Evolutionary conservation across 1,284 basidiomycete species (phyloP), one percentile per base, ranked within the genome.

Genomic region (Trichosporon coremiiforme): DNA sequence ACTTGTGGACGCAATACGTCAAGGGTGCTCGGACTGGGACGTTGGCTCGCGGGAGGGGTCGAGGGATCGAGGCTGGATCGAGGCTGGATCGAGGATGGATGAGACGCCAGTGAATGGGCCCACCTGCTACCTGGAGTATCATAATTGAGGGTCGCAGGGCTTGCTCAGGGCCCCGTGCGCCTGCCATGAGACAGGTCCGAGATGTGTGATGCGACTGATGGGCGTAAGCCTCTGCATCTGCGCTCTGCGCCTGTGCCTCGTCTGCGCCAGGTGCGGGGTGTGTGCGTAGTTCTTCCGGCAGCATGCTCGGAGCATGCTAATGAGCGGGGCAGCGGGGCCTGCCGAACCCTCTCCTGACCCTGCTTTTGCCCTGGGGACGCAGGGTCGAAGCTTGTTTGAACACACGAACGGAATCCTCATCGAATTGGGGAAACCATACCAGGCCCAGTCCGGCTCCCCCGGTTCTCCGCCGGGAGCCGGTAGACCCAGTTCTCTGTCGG

Each of bases 161-260:
- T 53, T 7, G 7, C 6, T 12, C 47, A 22, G 47, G 47, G 20
- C 47, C 4, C 47, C 15, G 1, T 53, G 47, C 20, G 20, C 41
- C 41, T 45, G 41, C 47, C 47, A 53, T 53, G 47, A 53, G 47
- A 53, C 47, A 53, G 47, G n/a, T 53, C 47, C 47, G 47, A 47
- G 47, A 8, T 22, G 47, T 53, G 47, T 7, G 47, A 53, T 53
- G n/a, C 47, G 10, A 8, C n/a, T 9, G 47, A 53, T 22, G 47
- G 47, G 47, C 47, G 20, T 53, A 53, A 53, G 20, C 4, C 47
- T 53, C 20, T 53, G 47, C 47, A 17, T 17, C n/a, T n/a, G n/a
- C n/a, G n/a, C 4, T 47, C 2, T 47, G 45, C 47, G 47, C 20
- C 47, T 22, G 17, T 8, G 12, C n/a, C n/a, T 33, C 45, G 45